These are phyloP conservation scores for Yarrowia sp. DNA, from an alignment of 805 yeast genomes.

Conservation along the genomic window DNA sequence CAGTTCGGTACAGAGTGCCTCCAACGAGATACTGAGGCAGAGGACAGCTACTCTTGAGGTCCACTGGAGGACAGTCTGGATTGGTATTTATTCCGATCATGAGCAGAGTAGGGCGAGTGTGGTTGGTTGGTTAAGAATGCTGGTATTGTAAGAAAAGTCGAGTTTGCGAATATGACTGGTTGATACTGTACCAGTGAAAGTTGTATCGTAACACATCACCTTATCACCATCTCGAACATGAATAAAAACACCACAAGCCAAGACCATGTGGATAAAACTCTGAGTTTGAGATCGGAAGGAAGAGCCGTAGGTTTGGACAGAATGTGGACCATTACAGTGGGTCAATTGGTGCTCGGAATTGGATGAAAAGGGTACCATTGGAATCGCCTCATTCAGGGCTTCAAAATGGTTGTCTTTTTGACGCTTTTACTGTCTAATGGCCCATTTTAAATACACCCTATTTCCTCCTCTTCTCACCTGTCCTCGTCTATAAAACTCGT, in stretches of 20 bases:
- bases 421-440: too few species aligned
- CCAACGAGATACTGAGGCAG: constrained; percentile 2
- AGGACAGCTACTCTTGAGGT: neutral
- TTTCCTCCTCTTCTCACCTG: too few species aligned
- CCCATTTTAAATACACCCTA: too few species aligned
- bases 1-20: constrained; percentile 8
- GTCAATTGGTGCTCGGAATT: too few species aligned
- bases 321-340: too few species aligned
- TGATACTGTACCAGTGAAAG: too few species aligned
- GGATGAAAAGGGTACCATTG: neutral
- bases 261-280: neutral
- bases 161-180: too few species aligned
- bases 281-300: neutral
- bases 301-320: neutral
- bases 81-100: neutral
- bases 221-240: neutral
- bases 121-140: too few species aligned
- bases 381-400: neutral
- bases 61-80: neutral
- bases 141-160: too few species aligned
- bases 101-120: too few species aligned
- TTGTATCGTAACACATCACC: too few species aligned
- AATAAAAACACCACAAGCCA: neutral
- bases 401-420: neutral
- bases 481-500: too few species aligned